Conservation (phyloP, 305 asterid genomes). For the Andrographis paniculata region DNA sequence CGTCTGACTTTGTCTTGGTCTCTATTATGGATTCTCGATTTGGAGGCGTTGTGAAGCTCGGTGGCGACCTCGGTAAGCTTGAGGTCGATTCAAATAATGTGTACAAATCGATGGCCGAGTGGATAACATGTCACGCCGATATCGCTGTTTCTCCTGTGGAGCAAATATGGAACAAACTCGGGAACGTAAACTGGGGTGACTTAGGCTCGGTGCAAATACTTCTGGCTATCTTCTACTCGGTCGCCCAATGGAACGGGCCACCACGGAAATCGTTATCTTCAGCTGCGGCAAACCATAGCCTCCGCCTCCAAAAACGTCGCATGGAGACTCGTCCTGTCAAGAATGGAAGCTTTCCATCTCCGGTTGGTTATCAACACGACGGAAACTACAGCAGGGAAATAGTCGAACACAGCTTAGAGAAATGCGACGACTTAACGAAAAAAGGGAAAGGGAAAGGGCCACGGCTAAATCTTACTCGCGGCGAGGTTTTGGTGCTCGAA, state of each 20-base stretch:
- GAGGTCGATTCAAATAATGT: conserved; percentile 51
- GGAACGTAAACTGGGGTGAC: conserved; percentile 86
- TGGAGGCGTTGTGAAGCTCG: conserved; percentile 61
- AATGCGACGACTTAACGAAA: conserved; percentile 20
- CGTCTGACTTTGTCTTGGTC: conserved; percentile 44
- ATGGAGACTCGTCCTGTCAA: conserved; percentile 33
- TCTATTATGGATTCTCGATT: conserved; percentile 53
- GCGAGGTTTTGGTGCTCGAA: conserved; percentile 54
- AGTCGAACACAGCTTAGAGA: conserved; percentile 29
- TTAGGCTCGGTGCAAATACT: conserved; percentile 61
- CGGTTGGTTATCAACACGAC: conserved; percentile 26
- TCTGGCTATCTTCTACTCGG: conserved; percentile 53
- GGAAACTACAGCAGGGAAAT: conserved; percentile 33
- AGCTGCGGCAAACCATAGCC: conserved; percentile 58
- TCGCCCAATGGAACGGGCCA: conserved; percentile 58
- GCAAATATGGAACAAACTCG: conserved; percentile 76
- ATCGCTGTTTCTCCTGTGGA: conserved; percentile 51
- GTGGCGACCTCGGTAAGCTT: conserved; percentile 67
- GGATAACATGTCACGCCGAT: conserved; percentile 60
- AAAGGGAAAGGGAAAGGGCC: conserved; percentile 36
- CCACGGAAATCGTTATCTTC: conserved; percentile 69
- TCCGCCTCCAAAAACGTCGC: conserved; percentile 69
- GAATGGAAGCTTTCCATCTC: conserved; percentile 26
- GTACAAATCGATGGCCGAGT: conserved; percentile 55
- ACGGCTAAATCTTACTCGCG: conserved; percentile 36